These are phyloP conservation scores for Rickenella mellea DNA, from an alignment of 768 basidiomycete species.

Conservation along the genomic window DNA sequence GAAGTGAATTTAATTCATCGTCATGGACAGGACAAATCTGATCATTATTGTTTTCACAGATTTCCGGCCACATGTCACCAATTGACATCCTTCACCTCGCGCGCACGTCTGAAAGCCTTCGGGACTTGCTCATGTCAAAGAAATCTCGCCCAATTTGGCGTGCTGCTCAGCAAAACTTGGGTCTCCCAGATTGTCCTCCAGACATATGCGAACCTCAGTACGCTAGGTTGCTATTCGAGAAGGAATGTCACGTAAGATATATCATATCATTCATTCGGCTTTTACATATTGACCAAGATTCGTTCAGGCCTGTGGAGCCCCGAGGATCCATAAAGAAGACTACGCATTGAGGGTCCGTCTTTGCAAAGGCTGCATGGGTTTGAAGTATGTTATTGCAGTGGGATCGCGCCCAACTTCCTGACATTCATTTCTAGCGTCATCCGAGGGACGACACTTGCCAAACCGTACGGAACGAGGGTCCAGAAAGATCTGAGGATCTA, in stretches of 20 bases:
- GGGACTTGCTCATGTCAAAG: conserved; percentile 9
- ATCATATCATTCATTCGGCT: no score
- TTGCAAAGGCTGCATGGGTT: background rate
- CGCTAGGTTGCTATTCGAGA: background rate
- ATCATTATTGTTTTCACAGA: conserved; percentile 2
- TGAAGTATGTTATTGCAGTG: background rate
- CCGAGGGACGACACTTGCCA: background rate
- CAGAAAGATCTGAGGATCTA: background rate
- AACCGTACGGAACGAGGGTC: background rate
- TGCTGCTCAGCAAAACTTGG: conserved; percentile 8
- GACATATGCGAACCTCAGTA: background rate
- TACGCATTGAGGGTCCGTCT: background rate
- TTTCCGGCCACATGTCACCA: conserved; percentile 9
- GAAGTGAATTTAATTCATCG: background rate
- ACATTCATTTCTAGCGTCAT: background rate
- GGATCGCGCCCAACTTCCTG: background rate
- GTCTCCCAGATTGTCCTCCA: background rate
- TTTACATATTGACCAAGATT: background rate
- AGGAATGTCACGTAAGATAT: background rate
- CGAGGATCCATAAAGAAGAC: background rate
- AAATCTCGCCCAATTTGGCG: conserved; percentile 12
- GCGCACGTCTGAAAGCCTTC: conserved; percentile 6
- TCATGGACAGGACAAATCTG: background rate
- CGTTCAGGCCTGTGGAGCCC: background rate
- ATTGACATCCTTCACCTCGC: conserved; percentile 14